Evolutionary conservation across 306 rosid genomes (phyloP).

Genomic region (Prunus salicina): DNA sequence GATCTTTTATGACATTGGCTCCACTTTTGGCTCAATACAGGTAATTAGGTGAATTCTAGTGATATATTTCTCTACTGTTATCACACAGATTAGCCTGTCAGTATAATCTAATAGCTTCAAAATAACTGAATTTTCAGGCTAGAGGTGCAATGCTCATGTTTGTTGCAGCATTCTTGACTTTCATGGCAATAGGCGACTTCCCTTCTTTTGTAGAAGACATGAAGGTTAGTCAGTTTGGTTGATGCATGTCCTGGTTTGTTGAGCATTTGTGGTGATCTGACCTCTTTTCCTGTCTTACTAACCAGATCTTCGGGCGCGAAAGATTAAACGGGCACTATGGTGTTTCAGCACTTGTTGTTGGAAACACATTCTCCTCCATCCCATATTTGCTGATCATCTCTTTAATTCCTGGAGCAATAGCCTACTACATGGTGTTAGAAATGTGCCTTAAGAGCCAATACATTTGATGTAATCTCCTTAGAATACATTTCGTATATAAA

Average conservation of each 20-base stretch:
- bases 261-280: neutral
- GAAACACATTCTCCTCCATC: constrained; percentile 42
- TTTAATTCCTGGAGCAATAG: constrained; percentile 46
- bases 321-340: constrained; percentile 67
- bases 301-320: constrained; percentile 48
- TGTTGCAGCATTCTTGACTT: constrained; percentile 56
- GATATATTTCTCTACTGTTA: neutral
- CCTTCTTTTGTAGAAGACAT: constrained; percentile 78
- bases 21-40: constrained; percentile 37
- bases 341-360: constrained; percentile 40
- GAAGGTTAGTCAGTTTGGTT: constrained; percentile 41
- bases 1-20: constrained; percentile 35
- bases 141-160: constrained; percentile 63
- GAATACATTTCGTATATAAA: too few species aligned
- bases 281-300: neutral
- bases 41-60: neutral
- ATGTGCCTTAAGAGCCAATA: too few species aligned
- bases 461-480: too few species aligned
- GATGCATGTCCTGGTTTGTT: neutral
- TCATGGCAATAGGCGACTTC: constrained; percentile 71
- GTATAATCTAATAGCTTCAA: neutral
- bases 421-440: constrained; percentile 50
- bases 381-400: constrained; percentile 53
- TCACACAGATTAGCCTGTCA: neutral
- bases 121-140: constrained; percentile 37